Percentiles rank a stretch among this genome's conserved stretches.
These are phyloP conservation scores for Hemisphaericaspora xylanilytica DNA, from an alignment of 1,139 yeast species.

Conservation along the genomic window DNA sequence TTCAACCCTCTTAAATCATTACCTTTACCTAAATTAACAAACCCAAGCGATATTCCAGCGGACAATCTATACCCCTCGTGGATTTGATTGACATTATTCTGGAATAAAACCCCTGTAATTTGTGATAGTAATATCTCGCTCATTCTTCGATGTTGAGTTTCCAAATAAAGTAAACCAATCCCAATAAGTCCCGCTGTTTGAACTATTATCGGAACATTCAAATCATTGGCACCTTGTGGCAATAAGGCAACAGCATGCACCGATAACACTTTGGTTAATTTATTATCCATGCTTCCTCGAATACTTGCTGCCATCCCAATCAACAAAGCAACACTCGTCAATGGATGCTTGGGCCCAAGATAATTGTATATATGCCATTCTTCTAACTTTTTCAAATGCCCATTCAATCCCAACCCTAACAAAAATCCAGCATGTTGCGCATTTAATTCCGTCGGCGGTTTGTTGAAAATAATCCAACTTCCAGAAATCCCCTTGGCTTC, in stretches of 20 bases:
- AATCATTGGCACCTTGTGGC: conserved; percentile 87
- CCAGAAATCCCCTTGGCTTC: conserved; percentile 76
- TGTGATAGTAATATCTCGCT: conserved; percentile 76
- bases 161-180: conserved; percentile 78
- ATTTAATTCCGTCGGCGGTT: conserved; percentile 59
- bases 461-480: conserved; percentile 89
- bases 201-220: conserved; percentile 78
- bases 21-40: conserved; percentile 82
- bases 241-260: conserved; percentile 91
- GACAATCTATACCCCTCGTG: conserved; percentile 85
- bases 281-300: conserved; percentile 79
- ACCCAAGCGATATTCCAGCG: conserved; percentile 86
- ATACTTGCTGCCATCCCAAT: conserved; percentile 93
- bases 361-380: conserved; percentile 98
- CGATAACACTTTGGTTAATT: conserved; percentile 83
- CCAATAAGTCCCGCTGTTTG: conserved; percentile 94
- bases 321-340: conserved; percentile 81
- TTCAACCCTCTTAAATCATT: conserved; percentile 57
- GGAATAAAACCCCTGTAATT: conserved; percentile 53
- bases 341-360: conserved; percentile 83
- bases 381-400: conserved; percentile 77
- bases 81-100: conserved; percentile 55
- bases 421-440: conserved; percentile 94
- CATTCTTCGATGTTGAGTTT: conserved; percentile 83
- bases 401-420: conserved; percentile 89